phyloP scores from a whole-genome alignment of 108 stramenopile genomes.

The Fragilariopsis cylindrus region DNA sequence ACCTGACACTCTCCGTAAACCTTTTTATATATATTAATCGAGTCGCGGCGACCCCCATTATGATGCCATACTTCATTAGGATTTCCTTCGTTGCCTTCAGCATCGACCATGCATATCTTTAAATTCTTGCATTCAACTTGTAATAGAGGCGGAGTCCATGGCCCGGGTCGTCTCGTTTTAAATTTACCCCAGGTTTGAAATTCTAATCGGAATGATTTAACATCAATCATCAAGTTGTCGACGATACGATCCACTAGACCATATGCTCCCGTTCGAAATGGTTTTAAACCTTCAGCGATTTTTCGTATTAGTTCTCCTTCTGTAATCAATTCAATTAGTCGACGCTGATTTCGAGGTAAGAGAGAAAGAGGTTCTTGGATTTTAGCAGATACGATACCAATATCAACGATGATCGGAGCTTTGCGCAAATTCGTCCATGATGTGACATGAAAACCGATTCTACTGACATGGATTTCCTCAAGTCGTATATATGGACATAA shows the following conservation, averaged over 20 bases:
- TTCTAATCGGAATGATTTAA: slow-evolving; percentile 45
- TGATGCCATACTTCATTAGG: slow-evolving; percentile 77
- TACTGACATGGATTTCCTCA: slow-evolving; percentile 57
- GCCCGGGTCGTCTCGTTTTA: slow-evolving; percentile 64
- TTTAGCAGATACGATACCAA: slow-evolving; percentile 54
- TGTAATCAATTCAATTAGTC: slow-evolving; percentile 25
- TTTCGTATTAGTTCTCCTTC: slow-evolving; percentile 27
- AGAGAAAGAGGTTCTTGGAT: slow-evolving; percentile 62
- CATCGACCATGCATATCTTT: slow-evolving; percentile 60
- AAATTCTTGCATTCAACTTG: slow-evolving; percentile 43
- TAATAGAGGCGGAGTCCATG: slow-evolving; percentile 70
- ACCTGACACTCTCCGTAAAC: slow-evolving; percentile 41
- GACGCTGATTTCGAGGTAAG: slow-evolving; percentile 27
- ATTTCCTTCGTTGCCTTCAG: slow-evolving; percentile 56
- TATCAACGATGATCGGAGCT: slow-evolving; percentile 75
- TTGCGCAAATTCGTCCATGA: slow-evolving; percentile 77
- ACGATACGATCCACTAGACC: slow-evolving; percentile 71
- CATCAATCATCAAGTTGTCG: slow-evolving; percentile 71
- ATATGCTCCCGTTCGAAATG: slow-evolving; percentile 40
- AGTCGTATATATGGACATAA: slow-evolving; percentile 58
- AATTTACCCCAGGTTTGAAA: slow-evolving; percentile 75
- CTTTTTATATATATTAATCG: slow-evolving; percentile 69
- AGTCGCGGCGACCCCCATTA: slow-evolving; percentile 47
- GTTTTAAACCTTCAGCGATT: slow-evolving; percentile 23
- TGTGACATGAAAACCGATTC: slow-evolving; percentile 72